Base-by-base conservation (phyloP, 2,329 filamentous ascomycete species). In the Xylaria digitata region DNA sequence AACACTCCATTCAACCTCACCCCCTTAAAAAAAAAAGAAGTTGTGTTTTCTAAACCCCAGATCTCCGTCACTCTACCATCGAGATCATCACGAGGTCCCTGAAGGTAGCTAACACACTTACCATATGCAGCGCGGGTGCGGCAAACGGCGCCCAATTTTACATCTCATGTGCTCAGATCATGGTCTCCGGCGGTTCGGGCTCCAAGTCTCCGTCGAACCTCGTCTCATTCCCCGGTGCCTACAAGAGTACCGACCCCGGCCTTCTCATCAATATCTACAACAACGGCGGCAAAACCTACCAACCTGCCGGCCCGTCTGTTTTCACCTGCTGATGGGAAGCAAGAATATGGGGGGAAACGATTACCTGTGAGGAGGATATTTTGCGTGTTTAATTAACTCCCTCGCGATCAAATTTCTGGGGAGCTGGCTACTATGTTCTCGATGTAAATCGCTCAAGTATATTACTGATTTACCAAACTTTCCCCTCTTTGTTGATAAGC, bases 161-260 rank as follows among this genome's bases (percentile, higher is more conserved):
- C 71, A 71, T 78, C 67, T 74, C 74, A 17, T 79, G 78, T 57
- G 77, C 76, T 7, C 78, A 80, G 72, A 62, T 79, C 8, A 71
- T 66, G 59, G 77, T 80, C 57, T 70, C 70, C 3, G 78, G 78
- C 54, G 77, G 77, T 43, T 73, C 74, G 3, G 77, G 77, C 3
- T 70, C 60, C 30, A 72, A 70, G 55, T 69, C 64, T 30, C 74
- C 74, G 11, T 57, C 70, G 3, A 71, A 70, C 23, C 71, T 76
- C 21, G 76, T 78, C 19, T 71, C 76, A 2, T 76, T 78, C 69
- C 75, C 76, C 0, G 75, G 76, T 48, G 75, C 75, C 19, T 78
- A 84, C 72, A 82, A 81, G 74, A 75, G 71, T 0, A 78, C 72
- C 8, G 75, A 78, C 63, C 75, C 76, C 6, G 76, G 76, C 17